These are phyloP conservation scores for Suillus tomentosus DNA, from an alignment of 768 basidiomycete genomes.

Conservation along the genomic window DNA sequence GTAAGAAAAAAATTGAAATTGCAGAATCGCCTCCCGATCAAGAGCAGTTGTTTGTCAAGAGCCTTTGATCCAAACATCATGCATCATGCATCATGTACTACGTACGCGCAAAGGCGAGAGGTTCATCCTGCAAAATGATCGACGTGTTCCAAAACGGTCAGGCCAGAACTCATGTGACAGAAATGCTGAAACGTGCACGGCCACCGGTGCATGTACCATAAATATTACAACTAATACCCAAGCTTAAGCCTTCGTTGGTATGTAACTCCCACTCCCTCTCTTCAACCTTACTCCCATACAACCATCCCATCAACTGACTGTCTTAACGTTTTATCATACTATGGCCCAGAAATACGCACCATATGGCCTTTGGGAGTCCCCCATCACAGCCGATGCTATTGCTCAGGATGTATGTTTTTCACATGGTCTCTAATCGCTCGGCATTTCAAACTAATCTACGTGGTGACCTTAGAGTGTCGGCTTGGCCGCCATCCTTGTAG, in stretches of 20 bases:
- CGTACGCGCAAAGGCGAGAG: not conserved
- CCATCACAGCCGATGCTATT: constrained; percentile 54
- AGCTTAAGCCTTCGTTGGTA: not conserved
- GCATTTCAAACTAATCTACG: not conserved
- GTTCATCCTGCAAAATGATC: not conserved
- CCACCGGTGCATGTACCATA: not conserved
- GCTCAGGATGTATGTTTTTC: constrained; percentile 43
- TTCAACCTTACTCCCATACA: not conserved
- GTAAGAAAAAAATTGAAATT: too few relatives aligned
- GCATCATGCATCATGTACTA: not conserved
- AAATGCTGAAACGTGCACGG: not conserved
- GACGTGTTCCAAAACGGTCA: not conserved
- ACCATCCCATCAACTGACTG: not conserved
- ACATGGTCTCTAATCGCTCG: not conserved
- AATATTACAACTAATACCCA: not conserved
- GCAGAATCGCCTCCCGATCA: too few relatives aligned
- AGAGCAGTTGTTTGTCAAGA: not conserved
- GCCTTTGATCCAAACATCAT: not conserved
- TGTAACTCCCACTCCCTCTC: not conserved
- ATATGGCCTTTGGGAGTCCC: constrained; percentile 65
- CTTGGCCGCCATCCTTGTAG: constrained; percentile 52
- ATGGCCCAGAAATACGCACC: constrained; percentile 40
- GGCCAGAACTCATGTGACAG: not conserved
- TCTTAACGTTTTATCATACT: not conserved
- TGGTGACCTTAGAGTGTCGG: constrained; percentile 25